Percentiles rank a stretch among this genome's conserved stretches.
phyloP scores from a whole-genome alignment of 2,329 filamentous ascomycete genomes.

The Colletotrichum spaethianum region DNA sequence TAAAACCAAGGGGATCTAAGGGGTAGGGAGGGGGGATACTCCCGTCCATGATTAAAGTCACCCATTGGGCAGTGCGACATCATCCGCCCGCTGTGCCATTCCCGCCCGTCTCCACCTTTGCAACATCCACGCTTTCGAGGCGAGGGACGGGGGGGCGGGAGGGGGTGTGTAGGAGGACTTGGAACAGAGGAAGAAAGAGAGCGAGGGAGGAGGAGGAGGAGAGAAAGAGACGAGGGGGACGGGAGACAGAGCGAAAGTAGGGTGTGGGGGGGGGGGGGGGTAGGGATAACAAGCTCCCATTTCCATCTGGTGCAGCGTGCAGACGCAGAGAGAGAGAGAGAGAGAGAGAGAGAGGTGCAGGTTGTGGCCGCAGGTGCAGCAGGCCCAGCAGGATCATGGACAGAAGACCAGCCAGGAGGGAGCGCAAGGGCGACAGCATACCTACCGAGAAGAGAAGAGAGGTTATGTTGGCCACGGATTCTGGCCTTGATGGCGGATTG shows the following conservation, averaged over 20 bases:
- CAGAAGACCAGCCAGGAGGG: neutral
- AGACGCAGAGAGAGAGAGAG: constrained; percentile 3
- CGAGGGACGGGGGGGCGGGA: constrained; percentile 4
- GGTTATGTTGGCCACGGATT: neutral
- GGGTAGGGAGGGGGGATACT: constrained; percentile 33
- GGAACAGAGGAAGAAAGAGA: neutral
- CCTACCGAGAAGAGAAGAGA: neutral
- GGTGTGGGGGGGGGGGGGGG: neutral
- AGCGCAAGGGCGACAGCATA: neutral
- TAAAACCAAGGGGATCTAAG: constrained; percentile 27
- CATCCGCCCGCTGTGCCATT: constrained; percentile 41
- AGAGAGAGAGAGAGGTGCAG: constrained; percentile 1
- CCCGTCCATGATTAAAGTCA: constrained; percentile 26
- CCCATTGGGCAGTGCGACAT: constrained; percentile 39
- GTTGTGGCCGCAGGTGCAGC: constrained; percentile 3
- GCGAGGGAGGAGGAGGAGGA: neutral
- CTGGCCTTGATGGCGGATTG: neutral
- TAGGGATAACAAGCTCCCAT: neutral
- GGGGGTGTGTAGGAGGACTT: constrained; percentile 12
- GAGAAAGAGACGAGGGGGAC: neutral
- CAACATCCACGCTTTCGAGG: constrained; percentile 20
- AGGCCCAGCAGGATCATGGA: neutral
- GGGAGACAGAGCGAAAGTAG: neutral
- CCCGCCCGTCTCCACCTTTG: constrained; percentile 30
- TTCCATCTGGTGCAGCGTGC: constrained; percentile 29